These are phyloP conservation scores for Canavalia ensiformis DNA, from an alignment of 306 rosid genomes.

Conservation along the genomic window DNA sequence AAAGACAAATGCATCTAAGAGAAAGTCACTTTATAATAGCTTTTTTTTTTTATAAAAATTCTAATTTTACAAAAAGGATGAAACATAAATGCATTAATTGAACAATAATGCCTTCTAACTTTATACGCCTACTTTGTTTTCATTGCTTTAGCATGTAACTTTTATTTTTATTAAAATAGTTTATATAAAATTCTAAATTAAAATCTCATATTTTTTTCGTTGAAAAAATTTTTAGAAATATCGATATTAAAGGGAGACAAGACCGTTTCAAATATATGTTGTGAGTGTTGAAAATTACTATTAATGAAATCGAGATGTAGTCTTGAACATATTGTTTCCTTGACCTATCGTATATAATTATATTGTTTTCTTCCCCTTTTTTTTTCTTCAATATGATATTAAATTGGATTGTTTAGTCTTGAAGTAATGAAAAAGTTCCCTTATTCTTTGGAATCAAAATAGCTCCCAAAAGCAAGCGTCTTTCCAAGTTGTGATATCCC, in stretches of 20 bases:
- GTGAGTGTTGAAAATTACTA: background rate
- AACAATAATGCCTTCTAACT: background rate
- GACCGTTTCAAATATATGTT: background rate
- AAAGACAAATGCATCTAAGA: background rate
- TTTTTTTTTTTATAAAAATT: too few species aligned
- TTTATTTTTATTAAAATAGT: too few species aligned
- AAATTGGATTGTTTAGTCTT: slow-evolving; percentile 46
- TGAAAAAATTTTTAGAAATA: background rate
- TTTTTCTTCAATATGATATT: background rate
- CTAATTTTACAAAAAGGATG: background rate
- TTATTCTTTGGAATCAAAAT: slow-evolving; percentile 9
- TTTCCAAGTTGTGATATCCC: background rate
- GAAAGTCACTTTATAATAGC: background rate
- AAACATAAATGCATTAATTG: background rate
- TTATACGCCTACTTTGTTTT: background rate
- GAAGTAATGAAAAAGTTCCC: slow-evolving; percentile 53
- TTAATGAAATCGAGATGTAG: background rate
- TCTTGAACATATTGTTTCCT: background rate
- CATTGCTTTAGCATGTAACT: background rate
- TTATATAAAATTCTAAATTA: too few species aligned
- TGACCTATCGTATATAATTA: background rate
- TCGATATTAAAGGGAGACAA: too few species aligned
- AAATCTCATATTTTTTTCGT: too few species aligned
- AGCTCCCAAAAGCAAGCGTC: slow-evolving; percentile 28
- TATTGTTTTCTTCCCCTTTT: background rate